A percentile compares a stretch with the other conserved stretches of the same genome.
phyloP scores from a whole-genome alignment of 75 land plant species.

The Cunninghamia lanceolata region DNA sequence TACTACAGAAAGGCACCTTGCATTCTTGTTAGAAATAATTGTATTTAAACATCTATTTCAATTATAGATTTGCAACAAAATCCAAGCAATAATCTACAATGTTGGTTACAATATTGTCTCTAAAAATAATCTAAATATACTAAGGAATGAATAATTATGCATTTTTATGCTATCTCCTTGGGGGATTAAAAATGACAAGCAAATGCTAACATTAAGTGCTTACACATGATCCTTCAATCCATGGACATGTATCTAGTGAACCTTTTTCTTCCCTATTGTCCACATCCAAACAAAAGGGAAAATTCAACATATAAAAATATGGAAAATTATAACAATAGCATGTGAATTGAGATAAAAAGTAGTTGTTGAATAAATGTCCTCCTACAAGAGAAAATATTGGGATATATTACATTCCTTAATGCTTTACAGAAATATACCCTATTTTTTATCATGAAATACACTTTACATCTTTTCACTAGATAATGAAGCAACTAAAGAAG shows the following conservation, averaged over 20 bases:
- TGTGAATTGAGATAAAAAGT: too few species aligned
- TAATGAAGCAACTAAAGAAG: slow-evolving; percentile 25
- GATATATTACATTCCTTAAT: neutral
- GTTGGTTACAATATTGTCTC: neutral
- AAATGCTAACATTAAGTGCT: slow-evolving; percentile 22
- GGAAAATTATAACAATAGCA: neutral
- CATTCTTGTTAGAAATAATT: slow-evolving; percentile 40
- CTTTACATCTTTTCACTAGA: slow-evolving; percentile 47
- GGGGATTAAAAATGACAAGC: slow-evolving; percentile 27
- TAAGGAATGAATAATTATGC: neutral
- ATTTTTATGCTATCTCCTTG: slow-evolving; percentile 48
- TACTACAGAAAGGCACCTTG: slow-evolving; percentile 33
- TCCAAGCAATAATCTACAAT: neutral
- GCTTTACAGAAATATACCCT: slow-evolving; percentile 32
- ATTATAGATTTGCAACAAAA: slow-evolving; percentile 28
- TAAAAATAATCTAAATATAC: neutral
- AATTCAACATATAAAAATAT: neutral
- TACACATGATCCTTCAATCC: slow-evolving; percentile 47
- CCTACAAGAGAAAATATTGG: neutral
- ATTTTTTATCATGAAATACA: slow-evolving; percentile 52
- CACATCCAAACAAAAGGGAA: slow-evolving; percentile 39
- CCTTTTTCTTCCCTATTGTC: slow-evolving; percentile 33
- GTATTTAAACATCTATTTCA: slow-evolving; percentile 27
- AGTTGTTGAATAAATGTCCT: neutral
- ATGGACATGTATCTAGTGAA: slow-evolving; percentile 35